phyloP scores from a whole-genome alignment of 805 yeast genomes.

The Ogataea ramenticola region DNA sequence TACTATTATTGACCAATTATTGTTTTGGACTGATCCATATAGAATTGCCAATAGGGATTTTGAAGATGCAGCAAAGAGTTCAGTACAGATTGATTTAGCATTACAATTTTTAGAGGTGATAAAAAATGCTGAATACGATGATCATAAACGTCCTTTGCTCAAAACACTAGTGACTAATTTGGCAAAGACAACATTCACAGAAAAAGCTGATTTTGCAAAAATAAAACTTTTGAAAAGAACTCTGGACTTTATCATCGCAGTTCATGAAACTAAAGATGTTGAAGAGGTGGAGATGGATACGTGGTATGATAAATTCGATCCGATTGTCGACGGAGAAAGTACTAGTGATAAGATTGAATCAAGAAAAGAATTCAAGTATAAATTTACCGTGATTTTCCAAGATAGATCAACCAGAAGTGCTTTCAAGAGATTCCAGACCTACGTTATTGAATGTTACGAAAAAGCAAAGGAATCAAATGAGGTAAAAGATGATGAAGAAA shows the following conservation, averaged over 20 bases:
- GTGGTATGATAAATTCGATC: not conserved
- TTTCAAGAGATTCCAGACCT: conserved; percentile 16
- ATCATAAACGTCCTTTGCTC: conserved; percentile 42
- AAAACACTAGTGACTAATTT: conserved; percentile 47
- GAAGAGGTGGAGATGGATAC: not conserved
- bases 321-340: not conserved
- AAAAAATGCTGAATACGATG: conserved; percentile 39
- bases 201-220: conserved; percentile 12
- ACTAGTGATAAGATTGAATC: conserved; percentile 14
- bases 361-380: conserved; percentile 15
- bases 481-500: conserved; percentile 3
- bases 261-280: not conserved
- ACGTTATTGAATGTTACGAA: conserved; percentile 18
- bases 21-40: conserved; percentile 81
- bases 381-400: not conserved
- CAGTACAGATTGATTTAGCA: conserved; percentile 51
- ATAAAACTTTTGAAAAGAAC: conserved; percentile 12
- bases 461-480: conserved; percentile 6
- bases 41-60: conserved; percentile 45
- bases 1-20: conserved; percentile 58
- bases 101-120: conserved; percentile 46
- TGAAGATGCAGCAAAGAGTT: conserved; percentile 33
- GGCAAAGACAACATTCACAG: conserved; percentile 39
- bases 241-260: not conserved
- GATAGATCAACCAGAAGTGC: conserved; percentile 17